A percentile compares a stretch with the other conserved stretches of the same genome.
Conservation (phyloP, 306 rosid species). For the Biancaea sappan region DNA sequence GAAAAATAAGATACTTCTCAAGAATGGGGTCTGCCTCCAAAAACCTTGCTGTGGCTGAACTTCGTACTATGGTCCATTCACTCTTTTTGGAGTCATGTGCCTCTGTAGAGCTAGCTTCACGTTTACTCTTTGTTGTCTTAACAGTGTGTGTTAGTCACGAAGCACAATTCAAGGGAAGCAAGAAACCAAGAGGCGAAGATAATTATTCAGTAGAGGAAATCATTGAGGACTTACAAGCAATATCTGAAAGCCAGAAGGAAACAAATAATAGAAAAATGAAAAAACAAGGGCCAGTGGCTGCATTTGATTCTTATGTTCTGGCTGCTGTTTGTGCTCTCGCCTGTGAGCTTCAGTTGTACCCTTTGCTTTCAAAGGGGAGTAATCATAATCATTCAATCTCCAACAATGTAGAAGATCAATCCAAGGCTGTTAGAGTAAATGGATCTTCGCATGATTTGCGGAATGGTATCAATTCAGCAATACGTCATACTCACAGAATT, state of each 20-base stretch:
- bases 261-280: constrained; percentile 58
- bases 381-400: constrained; percentile 54
- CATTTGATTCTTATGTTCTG: constrained; percentile 95
- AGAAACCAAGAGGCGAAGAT: constrained; percentile 75
- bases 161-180: constrained; percentile 77
- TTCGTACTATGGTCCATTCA: constrained; percentile 96
- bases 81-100: constrained; percentile 98
- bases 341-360: constrained; percentile 92
- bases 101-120: constrained; percentile 91
- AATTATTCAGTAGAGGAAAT: constrained; percentile 53
- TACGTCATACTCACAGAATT: constrained; percentile 87
- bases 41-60: constrained; percentile 97
- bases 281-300: constrained; percentile 91
- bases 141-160: constrained; percentile 97
- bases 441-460: constrained; percentile 62
- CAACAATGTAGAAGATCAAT: constrained; percentile 45
- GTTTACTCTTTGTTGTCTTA: constrained; percentile 88
- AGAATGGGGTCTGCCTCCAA: constrained; percentile 80
- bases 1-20: constrained; percentile 72
- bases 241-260: constrained; percentile 57
- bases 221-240: constrained; percentile 50
- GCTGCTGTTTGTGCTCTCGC: constrained; percentile 98
- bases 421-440: constrained; percentile 59
- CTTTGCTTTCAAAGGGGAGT: constrained; percentile 62
- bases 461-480: constrained; percentile 76